Base-by-base conservation (phyloP, 164 flowering plant genomes). In the Chimonanthus praecox region DNA sequence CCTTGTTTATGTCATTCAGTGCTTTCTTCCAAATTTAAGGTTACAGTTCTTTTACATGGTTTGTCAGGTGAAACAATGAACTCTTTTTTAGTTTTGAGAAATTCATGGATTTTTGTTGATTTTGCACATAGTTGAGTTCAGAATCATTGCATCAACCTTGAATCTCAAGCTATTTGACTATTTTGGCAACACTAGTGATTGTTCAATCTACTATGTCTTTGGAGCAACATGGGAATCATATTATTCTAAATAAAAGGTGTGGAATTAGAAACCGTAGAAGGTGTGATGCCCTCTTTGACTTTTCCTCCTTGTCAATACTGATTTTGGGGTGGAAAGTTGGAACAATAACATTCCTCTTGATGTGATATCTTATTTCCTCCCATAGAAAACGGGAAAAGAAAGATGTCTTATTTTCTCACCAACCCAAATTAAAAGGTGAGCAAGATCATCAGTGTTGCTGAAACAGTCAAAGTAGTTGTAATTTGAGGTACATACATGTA, bases 1-100 rank as follows among this genome's bases (percentile, higher is more conserved):
- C 97, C 97, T 71, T 72, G 90, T 70, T 75, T 94, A 43, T 92
- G 95, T 72, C 95, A 92, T 68, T 91, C 99, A 6, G 80, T 84
- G 13, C 87, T 94, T 78, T 88, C 97, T 72, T 88, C 94, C 70
- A 94, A 88, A 78, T 89, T 88, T 82, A 89, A 91, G 80, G 85
- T 90, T 76, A 73, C 94, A 47, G 85, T 92, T 63, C 85, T 94
- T 16, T 78, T 94, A 64, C 74, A 80, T 75, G 99, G 99, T 73
- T 81, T 83, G 81, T 78, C 86, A 86, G 99, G 99, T 94, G 33
- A 77, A 78, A 77, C 62, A 45, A 18, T 73, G 64, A 15, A 15
- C 62, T 20, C 47, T 47, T 18, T 47, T 68, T 45, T 48, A 65
- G 68, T 15, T 65, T 65, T 7, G 16, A 45, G n/a, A 44, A 3